Evolutionary conservation across 2,329 filamentous ascomycete species (phyloP).

Genomic region (Aspergillus sp.): DNA sequence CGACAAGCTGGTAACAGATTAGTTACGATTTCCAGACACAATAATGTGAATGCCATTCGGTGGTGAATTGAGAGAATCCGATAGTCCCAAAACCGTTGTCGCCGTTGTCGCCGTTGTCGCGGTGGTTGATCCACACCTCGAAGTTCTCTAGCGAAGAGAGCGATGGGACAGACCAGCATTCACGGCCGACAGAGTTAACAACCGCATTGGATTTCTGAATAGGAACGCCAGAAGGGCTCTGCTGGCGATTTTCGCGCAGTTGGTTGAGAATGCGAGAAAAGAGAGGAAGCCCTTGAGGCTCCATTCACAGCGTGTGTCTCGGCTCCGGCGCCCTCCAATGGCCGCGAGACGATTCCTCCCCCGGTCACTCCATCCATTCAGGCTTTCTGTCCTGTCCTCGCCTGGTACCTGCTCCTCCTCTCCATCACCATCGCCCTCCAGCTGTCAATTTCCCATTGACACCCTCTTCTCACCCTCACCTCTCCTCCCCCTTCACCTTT

Average conservation of each 20-base stretch:
- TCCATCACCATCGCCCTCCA: constrained; percentile 8
- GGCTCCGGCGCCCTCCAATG: constrained; percentile 16
- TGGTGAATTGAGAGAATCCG: background rate
- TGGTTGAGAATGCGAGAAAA: background rate
- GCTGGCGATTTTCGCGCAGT: background rate
- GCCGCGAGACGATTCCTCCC: constrained; percentile 12
- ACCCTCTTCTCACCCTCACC: background rate
- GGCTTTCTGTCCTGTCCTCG: constrained; percentile 18
- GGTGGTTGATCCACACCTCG: background rate
- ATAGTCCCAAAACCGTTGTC: background rate
- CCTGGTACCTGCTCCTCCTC: background rate
- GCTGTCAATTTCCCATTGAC: constrained; percentile 12
- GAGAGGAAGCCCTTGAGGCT: constrained; percentile 1
- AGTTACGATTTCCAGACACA: no score
- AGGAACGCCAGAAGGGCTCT: no score
- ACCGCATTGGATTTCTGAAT: background rate
- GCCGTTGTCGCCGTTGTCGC: no score
- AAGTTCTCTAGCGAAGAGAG: background rate
- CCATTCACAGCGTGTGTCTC: constrained; percentile 9
- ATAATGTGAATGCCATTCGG: no score
- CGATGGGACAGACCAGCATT: background rate
- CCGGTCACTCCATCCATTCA: constrained; percentile 18
- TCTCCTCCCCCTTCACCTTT: constrained; percentile 5
- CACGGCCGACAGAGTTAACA: background rate
- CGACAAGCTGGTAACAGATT: background rate